Percentiles rank a stretch among this genome's conserved stretches.
Conservation (phyloP, 1,139 yeast genomes). For the Debaryomycetaceae sp. region DNA sequence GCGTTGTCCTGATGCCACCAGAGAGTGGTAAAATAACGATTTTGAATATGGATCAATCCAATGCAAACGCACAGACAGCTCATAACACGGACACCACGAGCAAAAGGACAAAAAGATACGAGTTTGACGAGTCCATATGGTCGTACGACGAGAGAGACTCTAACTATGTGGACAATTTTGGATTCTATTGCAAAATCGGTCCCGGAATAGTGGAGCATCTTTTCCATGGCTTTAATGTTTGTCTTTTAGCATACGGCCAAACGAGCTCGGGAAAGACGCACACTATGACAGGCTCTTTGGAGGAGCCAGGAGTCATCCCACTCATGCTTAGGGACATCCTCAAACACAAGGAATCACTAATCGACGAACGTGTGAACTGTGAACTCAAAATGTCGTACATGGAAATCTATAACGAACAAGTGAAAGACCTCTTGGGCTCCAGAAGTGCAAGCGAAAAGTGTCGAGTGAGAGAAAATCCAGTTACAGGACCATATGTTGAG, state of each 20-base stretch:
- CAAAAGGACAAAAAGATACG: slow-evolving; percentile 32
- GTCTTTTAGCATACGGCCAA: slow-evolving; percentile 77
- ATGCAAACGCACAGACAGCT: background rate
- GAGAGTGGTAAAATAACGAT: slow-evolving; percentile 17
- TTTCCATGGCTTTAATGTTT: slow-evolving; percentile 68
- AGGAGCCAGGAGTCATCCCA: slow-evolving; percentile 61
- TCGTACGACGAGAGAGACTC: slow-evolving; percentile 38
- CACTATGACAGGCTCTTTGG: slow-evolving; percentile 65
- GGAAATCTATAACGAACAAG: slow-evolving; percentile 74
- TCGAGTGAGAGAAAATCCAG: slow-evolving; percentile 58
- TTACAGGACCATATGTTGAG: slow-evolving; percentile 70
- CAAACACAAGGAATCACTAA: slow-evolving; percentile 33
- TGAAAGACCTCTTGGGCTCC: slow-evolving; percentile 49
- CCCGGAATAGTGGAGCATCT: slow-evolving; percentile 59
- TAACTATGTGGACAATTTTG: slow-evolving; percentile 44
- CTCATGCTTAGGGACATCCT: slow-evolving; percentile 55
- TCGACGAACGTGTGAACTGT: slow-evolving; percentile 44
- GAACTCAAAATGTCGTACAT: slow-evolving; percentile 60
- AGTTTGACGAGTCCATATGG: slow-evolving; percentile 61
- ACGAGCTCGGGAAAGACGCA: slow-evolving; percentile 72
- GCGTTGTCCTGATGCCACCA: slow-evolving; percentile 32
- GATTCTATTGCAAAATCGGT: slow-evolving; percentile 54
- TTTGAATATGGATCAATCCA: slow-evolving; percentile 11
- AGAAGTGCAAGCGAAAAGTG: slow-evolving; percentile 25
- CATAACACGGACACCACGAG: slow-evolving; percentile 4